phyloP scores from a whole-genome alignment of 2,329 filamentous ascomycete species.

The Verticillium klebahnii region DNA sequence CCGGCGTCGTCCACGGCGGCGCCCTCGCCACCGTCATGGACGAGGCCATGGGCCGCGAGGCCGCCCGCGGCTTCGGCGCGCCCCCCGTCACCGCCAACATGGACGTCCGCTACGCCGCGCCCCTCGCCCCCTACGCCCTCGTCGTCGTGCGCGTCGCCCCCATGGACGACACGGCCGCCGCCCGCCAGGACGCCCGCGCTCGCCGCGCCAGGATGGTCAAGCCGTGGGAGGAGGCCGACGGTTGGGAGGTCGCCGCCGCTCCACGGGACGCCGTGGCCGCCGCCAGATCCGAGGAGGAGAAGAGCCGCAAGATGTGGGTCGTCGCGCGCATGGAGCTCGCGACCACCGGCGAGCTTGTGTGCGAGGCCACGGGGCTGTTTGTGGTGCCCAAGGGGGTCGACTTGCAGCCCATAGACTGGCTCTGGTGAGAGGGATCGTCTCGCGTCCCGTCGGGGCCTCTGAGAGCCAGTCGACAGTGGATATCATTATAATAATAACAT shows the following conservation, averaged over 20 bases:
- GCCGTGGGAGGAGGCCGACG: background rate
- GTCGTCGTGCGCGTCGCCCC: conserved; percentile 8
- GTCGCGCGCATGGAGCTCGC: conserved; percentile 7
- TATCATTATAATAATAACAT: too few species aligned
- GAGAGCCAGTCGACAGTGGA: too few species aligned
- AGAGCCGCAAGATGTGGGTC: conserved; percentile 10
- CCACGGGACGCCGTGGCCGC: background rate
- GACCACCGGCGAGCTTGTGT: background rate
- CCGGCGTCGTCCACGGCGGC: conserved; percentile 30
- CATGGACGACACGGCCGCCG: background rate
- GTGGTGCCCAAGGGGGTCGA: conserved; percentile 11
- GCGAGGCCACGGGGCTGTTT: conserved; percentile 10
- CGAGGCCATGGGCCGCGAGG: conserved; percentile 27
- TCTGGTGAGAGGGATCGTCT: background rate
- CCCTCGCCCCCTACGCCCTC: conserved; percentile 3
- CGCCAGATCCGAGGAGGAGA: background rate
- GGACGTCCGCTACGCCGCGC: conserved; percentile 6
- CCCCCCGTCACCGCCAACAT: background rate
- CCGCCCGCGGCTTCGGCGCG: background rate
- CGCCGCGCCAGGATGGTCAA: background rate
- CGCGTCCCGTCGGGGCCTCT: too few species aligned
- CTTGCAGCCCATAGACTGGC: background rate
- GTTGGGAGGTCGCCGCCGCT: background rate
- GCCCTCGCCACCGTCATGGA: conserved; percentile 30
- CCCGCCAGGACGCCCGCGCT: background rate